Percentiles rank a stretch among this genome's conserved stretches.
Conservation (phyloP, 176 grass and related monocot species). For the Triticum dicoccoides region DNA sequence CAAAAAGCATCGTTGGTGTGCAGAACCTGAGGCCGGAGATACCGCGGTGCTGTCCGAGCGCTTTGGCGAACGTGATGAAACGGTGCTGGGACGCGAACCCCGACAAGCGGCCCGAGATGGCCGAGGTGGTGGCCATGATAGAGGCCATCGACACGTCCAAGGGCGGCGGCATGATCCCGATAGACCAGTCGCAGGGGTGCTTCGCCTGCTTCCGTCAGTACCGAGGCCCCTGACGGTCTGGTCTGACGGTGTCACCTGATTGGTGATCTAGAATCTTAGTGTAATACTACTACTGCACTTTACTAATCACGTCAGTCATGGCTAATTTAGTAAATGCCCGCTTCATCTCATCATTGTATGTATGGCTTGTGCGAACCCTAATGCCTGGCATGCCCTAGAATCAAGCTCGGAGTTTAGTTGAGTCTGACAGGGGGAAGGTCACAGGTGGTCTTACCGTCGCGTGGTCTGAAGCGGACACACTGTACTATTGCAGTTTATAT, state of each 20-base stretch:
- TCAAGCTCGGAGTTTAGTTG: conserved; percentile 14
- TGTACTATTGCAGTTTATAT: conserved; percentile 28
- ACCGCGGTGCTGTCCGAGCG: conserved; percentile 88
- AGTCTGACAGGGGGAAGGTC: neutral
- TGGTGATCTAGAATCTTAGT: conserved; percentile 20
- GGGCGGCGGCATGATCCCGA: conserved; percentile 91
- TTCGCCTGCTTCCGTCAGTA: conserved; percentile 61
- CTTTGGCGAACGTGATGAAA: conserved; percentile 89
- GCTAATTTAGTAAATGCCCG: conserved; percentile 25
- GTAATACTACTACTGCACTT: conserved; percentile 10
- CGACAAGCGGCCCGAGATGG: conserved; percentile 90
- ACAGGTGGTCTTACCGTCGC: neutral
- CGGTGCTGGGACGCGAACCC: conserved; percentile 95
- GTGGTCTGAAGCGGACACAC: conserved; percentile 7
- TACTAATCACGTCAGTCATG: conserved; percentile 34
- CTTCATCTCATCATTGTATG: neutral
- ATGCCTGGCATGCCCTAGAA: neutral
- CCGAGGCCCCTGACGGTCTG: conserved; percentile 62
- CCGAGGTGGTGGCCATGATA: conserved; percentile 85
- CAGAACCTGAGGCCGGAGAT: conserved; percentile 99
- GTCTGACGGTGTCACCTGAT: neutral
- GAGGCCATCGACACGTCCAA: conserved; percentile 96
- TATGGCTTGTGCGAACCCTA: conserved; percentile 9
- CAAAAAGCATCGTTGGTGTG: neutral
- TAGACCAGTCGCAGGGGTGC: conserved; percentile 77